These are phyloP conservation scores for Chrysanthemum seticuspe DNA, from an alignment of 129 eudicot genomes.

Conservation along the genomic window DNA sequence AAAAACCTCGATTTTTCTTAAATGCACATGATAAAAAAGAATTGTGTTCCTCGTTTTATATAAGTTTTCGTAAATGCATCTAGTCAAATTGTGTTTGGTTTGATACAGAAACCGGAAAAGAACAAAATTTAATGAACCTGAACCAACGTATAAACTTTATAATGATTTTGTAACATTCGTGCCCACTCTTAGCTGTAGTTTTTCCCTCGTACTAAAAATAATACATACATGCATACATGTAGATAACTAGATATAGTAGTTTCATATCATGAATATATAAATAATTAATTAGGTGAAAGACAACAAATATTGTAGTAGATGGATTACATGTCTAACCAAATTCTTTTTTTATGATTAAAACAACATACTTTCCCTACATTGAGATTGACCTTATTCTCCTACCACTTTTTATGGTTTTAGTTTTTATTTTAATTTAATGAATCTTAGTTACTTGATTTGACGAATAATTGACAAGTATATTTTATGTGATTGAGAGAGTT, in stretches of 20 bases:
- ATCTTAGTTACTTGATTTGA: neutral
- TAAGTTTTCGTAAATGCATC: no score
- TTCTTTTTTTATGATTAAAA: neutral
- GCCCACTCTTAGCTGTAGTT: neutral
- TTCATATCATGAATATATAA: neutral
- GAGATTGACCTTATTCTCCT: neutral
- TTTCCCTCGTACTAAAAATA: neutral
- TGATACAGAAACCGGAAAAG: no score
- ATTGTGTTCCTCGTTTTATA: no score
- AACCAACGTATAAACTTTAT: no score
- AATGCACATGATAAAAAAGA: no score
- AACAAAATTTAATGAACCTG: no score
- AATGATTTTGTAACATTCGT: no score
- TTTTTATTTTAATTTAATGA: neutral
- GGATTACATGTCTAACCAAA: constrained; percentile 5
- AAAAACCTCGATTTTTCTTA: no score
- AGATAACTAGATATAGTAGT: neutral
- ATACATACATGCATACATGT: neutral
- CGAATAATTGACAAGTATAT: neutral
- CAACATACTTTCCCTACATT: neutral
- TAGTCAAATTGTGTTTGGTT: no score
- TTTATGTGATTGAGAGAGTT: neutral
- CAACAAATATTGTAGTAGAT: neutral
- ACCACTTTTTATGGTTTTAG: neutral
- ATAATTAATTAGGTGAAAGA: neutral